A percentile compares a stretch with the other conserved stretches of the same genome.
Conservation (phyloP, 306 rosid genomes). For the Trifolium subterraneum region DNA sequence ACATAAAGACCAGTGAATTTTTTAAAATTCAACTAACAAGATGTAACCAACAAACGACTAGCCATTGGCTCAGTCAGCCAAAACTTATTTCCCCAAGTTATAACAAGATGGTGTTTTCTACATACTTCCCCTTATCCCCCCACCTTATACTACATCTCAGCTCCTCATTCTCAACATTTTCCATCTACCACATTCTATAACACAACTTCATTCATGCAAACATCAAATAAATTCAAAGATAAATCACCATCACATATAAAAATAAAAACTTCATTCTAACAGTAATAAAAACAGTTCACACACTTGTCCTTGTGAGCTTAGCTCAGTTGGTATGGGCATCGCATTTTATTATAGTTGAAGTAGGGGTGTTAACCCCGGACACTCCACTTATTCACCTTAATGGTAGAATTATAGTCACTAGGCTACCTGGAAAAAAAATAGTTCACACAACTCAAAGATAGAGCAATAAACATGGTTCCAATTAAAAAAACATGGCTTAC, state of each 20-base stretch:
- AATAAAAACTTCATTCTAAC: not conserved
- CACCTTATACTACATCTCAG: not conserved
- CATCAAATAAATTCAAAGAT: constrained; percentile 9
- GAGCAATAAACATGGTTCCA: not conserved
- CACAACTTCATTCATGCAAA: constrained; percentile 8
- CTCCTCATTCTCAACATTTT: not conserved
- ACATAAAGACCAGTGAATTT: too few species aligned
- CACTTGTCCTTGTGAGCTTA: not conserved
- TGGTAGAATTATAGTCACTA: too few species aligned
- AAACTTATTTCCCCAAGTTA: not conserved
- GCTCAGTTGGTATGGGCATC: too few species aligned
- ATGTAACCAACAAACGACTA: not conserved
- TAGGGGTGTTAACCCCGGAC: too few species aligned
- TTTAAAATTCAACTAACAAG: not conserved
- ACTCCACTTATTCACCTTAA: too few species aligned
- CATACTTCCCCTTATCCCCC: not conserved
- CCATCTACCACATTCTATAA: not conserved
- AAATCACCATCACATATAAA: not conserved
- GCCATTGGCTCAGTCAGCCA: not conserved
- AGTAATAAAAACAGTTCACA: not conserved
- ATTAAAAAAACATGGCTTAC: constrained; percentile 49
- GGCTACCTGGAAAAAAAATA: too few species aligned
- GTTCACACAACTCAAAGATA: not conserved
- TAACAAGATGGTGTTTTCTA: too few species aligned
- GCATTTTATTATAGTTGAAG: too few species aligned